Evolutionary conservation across 805 yeast species (phyloP).

Genomic region (Kazachstania africana): DNA sequence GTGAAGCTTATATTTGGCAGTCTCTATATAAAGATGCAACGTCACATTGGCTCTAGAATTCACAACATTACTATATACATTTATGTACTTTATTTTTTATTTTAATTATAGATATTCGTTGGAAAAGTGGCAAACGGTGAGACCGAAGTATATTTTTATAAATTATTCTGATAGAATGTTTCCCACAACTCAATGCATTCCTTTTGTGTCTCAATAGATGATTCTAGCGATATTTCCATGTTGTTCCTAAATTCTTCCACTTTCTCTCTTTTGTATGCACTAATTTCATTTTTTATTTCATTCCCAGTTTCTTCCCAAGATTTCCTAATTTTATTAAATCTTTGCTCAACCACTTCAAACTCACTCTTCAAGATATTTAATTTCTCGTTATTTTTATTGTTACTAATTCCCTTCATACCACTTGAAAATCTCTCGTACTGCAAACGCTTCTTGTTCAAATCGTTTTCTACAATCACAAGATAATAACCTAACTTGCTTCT

Average conservation of each 20-base stretch:
- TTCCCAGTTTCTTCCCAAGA: slow-evolving; percentile 54
- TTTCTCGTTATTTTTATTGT: slow-evolving; percentile 46
- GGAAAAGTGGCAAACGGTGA: neutral
- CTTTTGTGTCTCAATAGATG: slow-evolving; percentile 85
- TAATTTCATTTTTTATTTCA: slow-evolving; percentile 56
- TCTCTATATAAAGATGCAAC: slow-evolving; percentile 79
- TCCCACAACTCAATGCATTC: slow-evolving; percentile 85
- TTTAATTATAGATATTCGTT: neutral
- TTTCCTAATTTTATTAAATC: slow-evolving; percentile 40
- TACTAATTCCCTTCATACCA: slow-evolving; percentile 30
- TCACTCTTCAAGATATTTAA: slow-evolving; percentile 47
- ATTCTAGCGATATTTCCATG: slow-evolving; percentile 82
- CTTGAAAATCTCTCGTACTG: slow-evolving; percentile 35
- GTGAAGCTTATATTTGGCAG: slow-evolving; percentile 97
- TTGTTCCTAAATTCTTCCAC: slow-evolving; percentile 77
- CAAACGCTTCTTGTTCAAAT: slow-evolving; percentile 33
- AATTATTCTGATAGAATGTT: slow-evolving; percentile 58
- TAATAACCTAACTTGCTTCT: slow-evolving; percentile 46
- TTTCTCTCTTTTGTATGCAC: slow-evolving; percentile 58
- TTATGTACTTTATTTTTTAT: neutral
- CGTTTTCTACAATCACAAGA: slow-evolving; percentile 38
- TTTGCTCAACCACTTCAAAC: slow-evolving; percentile 40
- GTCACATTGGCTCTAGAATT: slow-evolving; percentile 54
- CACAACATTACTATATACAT: neutral
- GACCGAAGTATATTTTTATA: slow-evolving; percentile 4